Percentiles rank a stretch among this genome's conserved stretches.
Evolutionary conservation across 345 rosid genomes (phyloP).

Genomic region (Sonneratia caseolaris): DNA sequence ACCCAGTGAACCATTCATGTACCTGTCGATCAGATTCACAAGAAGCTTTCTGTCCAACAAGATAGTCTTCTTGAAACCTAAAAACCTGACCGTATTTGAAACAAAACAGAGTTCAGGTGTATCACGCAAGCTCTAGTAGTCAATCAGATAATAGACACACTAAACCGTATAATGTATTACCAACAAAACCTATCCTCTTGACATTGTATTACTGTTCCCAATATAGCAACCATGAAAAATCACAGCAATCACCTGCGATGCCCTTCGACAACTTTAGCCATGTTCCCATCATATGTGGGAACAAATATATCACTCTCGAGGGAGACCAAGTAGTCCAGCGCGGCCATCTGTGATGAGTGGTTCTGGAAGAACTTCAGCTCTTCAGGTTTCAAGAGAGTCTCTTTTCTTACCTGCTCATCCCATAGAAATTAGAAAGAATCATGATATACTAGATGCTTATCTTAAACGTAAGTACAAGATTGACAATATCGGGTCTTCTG

Average conservation of each 20-base stretch:
- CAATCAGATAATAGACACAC: neutral
- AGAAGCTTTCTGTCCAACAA: constrained; percentile 62
- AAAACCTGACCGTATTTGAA: constrained; percentile 41
- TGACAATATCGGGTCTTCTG: too few species aligned
- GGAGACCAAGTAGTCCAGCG: constrained; percentile 78
- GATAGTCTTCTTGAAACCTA: constrained; percentile 86
- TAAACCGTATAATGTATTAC: too few species aligned
- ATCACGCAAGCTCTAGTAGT: neutral
- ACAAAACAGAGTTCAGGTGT: neutral
- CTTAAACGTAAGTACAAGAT: too few species aligned
- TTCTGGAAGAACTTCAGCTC: constrained; percentile 62
- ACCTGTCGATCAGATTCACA: constrained; percentile 60
- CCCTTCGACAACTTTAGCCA: constrained; percentile 99
- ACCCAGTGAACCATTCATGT: constrained; percentile 44
- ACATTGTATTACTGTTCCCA: neutral
- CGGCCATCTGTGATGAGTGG: constrained; percentile 91
- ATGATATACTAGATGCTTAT: too few species aligned
- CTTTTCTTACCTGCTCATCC: constrained; percentile 66
- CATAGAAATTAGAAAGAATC: too few species aligned
- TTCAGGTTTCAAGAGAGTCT: constrained; percentile 51
- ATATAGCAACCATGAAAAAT: neutral
- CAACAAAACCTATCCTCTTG: neutral
- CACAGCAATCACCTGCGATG: constrained; percentile 59
- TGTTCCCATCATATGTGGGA: constrained; percentile 88
- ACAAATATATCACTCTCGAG: constrained; percentile 85